Percentiles rank a stretch among this genome's conserved stretches.
Conservation (phyloP, 2,329 filamentous ascomycete species). For the Fusarium liriodendri region DNA sequence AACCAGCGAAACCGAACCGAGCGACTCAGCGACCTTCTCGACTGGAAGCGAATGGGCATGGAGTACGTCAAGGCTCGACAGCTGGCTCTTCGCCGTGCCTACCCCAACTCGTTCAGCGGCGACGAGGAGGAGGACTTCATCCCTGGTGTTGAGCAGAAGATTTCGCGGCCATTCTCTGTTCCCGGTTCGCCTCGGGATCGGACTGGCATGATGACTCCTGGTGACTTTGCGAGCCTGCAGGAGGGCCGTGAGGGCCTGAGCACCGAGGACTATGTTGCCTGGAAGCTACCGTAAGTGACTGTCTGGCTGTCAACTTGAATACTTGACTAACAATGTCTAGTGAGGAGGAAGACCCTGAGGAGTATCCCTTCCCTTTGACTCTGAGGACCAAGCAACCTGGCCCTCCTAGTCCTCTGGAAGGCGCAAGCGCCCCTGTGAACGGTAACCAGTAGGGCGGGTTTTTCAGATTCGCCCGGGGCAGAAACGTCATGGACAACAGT, state of each 20-base stretch:
- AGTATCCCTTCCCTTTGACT: slow-evolving; percentile 70
- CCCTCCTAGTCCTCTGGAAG: slow-evolving; percentile 38
- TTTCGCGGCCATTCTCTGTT: slow-evolving; percentile 92
- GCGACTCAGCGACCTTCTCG: slow-evolving; percentile 90
- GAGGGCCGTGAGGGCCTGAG: slow-evolving; percentile 92
- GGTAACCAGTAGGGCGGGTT: slow-evolving; percentile 35
- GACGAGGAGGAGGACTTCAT: slow-evolving; percentile 91
- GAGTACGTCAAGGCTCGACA: slow-evolving; percentile 99
- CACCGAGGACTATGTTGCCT: slow-evolving; percentile 97
- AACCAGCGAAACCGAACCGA: slow-evolving; percentile 98
- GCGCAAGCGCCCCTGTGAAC: slow-evolving; percentile 35
- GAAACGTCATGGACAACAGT: not conserved
- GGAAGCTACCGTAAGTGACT: slow-evolving; percentile 92
- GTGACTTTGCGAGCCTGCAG: slow-evolving; percentile 96
- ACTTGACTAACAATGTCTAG: slow-evolving; percentile 56
- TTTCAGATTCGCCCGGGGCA: slow-evolving; percentile 2
- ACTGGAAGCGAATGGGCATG: slow-evolving; percentile 99
- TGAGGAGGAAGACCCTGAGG: slow-evolving; percentile 92
- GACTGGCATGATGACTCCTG: slow-evolving; percentile 98
- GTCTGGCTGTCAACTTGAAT: not conserved
- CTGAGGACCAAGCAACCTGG: slow-evolving; percentile 63
- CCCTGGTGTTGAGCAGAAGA: slow-evolving; percentile 92
- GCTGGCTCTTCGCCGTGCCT: slow-evolving; percentile 89
- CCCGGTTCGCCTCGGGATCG: slow-evolving; percentile 92
- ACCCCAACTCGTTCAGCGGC: slow-evolving; percentile 84